These are phyloP conservation scores for Phytophthora megakarya DNA, from an alignment of 352 stramenopile species.

Conservation along the genomic window DNA sequence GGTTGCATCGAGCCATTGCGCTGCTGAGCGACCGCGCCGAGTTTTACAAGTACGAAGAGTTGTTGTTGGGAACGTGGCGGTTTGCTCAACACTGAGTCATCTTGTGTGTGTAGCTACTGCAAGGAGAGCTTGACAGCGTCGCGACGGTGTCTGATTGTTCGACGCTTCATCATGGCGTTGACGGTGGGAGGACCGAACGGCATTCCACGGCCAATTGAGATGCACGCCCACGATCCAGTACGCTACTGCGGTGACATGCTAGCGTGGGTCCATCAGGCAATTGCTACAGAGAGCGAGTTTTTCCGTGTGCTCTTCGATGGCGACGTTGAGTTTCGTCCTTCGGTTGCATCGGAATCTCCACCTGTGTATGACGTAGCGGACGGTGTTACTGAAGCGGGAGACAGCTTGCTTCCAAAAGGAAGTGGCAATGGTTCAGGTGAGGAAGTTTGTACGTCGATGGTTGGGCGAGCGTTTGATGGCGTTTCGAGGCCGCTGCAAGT, in stretches of 20 bases:
- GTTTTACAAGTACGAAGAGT: slow-evolving; percentile 70
- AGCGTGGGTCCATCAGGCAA: slow-evolving; percentile 86
- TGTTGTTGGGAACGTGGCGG: too few relatives aligned
- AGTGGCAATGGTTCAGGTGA: not conserved
- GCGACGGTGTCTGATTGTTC: slow-evolving; percentile 60
- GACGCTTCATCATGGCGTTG: slow-evolving; percentile 78
- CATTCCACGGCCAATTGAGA: slow-evolving; percentile 84
- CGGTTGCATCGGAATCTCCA: not conserved
- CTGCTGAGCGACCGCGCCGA: slow-evolving; percentile 67
- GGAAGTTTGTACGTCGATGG: slow-evolving; percentile 48
- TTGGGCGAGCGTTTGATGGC: slow-evolving; percentile 63
- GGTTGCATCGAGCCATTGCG: slow-evolving; percentile 71
- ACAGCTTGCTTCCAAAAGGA: not conserved
- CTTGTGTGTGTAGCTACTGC: slow-evolving; percentile 60
- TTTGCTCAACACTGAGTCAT: too few relatives aligned
- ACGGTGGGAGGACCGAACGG: slow-evolving; percentile 75
- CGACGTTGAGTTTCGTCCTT: slow-evolving; percentile 46
- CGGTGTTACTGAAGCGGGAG: not conserved
- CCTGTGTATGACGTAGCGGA: not conserved
- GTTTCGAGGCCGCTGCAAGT: slow-evolving; percentile 65
- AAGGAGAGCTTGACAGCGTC: slow-evolving; percentile 74
- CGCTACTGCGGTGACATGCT: slow-evolving; percentile 90
- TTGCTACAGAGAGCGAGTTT: slow-evolving; percentile 84
- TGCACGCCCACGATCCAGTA: slow-evolving; percentile 87
- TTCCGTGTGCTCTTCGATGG: slow-evolving; percentile 78